Evolutionary conservation across 371 early-diverging fungal species (phyloP).

Genomic region (Rhizopus delemar): DNA sequence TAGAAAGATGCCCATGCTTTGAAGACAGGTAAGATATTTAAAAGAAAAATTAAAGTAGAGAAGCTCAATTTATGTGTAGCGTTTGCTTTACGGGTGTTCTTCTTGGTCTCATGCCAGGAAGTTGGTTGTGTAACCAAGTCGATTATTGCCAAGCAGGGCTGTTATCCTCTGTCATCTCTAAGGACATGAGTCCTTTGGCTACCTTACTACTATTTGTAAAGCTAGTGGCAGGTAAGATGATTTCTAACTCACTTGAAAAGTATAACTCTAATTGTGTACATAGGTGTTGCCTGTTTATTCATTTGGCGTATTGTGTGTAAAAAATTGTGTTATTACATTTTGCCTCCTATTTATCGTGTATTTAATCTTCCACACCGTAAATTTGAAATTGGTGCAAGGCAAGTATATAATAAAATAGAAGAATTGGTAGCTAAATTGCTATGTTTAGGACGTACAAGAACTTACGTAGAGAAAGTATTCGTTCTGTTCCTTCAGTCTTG

Average conservation of each 20-base stretch:
- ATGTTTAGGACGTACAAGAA: conserved; percentile 59
- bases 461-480: conserved; percentile 58
- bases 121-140: conserved; percentile 53
- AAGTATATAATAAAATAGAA: conserved; percentile 6
- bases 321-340: conserved; percentile 54
- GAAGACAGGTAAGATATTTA: conserved; percentile 58
- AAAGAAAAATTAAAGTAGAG: not conserved
- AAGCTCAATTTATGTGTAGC: conserved; percentile 17
- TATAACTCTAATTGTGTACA: not conserved
- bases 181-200: conserved; percentile 23
- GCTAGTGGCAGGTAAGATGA: conserved; percentile 42
- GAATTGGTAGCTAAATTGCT: not conserved
- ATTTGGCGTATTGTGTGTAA: conserved; percentile 66
- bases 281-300: conserved; percentile 61
- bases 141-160: conserved; percentile 40
- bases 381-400: conserved; percentile 55
- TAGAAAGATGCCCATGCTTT: conserved; percentile 79
- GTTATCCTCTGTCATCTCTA: conserved; percentile 43
- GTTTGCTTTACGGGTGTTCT: conserved; percentile 75
- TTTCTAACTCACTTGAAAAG: not conserved
- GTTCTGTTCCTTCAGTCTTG: conserved; percentile 65
- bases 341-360: conserved; percentile 66
- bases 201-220: conserved; percentile 45
- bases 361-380: conserved; percentile 64
- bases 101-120: conserved; percentile 68